Conservation (phyloP, 768 basidiomycete species). For the Kwoniella europaea region DNA sequence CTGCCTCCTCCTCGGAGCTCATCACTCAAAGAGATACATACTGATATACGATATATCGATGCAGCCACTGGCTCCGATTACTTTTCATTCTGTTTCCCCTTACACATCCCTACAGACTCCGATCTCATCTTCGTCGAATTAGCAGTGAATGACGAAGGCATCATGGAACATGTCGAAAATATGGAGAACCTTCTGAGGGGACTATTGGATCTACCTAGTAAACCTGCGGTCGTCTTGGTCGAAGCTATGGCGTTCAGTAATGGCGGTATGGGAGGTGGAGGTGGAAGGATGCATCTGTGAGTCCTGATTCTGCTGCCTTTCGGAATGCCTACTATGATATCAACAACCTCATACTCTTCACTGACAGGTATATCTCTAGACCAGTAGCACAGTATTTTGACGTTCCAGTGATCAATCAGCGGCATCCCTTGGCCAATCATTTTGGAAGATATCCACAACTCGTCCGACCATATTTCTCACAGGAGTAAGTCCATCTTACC, state of each 20-base stretch:
- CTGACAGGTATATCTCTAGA: constrained; percentile 12
- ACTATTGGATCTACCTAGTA: constrained; percentile 47
- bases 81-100: constrained; percentile 56
- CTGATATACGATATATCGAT: neutral
- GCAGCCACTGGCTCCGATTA: constrained; percentile 54
- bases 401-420: constrained; percentile 55
- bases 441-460: constrained; percentile 54
- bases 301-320: constrained; percentile 3
- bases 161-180: constrained; percentile 54
- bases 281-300: constrained; percentile 53
- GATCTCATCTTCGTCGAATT: constrained; percentile 57
- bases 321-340: neutral
- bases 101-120: constrained; percentile 53
- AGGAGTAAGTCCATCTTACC: constrained; percentile 42
- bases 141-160: constrained; percentile 56
- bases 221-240: constrained; percentile 56
- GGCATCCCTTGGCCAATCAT: constrained; percentile 52
- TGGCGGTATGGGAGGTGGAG: constrained; percentile 55
- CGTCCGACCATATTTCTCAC: constrained; percentile 52
- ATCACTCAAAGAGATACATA: too few species aligned
- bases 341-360: neutral
- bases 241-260: constrained; percentile 54
- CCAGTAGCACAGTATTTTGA: constrained; percentile 57
- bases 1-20: neutral
- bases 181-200: constrained; percentile 58